These are phyloP conservation scores for Salix caprea DNA, from an alignment of 345 rosid species.

Conservation along the genomic window DNA sequence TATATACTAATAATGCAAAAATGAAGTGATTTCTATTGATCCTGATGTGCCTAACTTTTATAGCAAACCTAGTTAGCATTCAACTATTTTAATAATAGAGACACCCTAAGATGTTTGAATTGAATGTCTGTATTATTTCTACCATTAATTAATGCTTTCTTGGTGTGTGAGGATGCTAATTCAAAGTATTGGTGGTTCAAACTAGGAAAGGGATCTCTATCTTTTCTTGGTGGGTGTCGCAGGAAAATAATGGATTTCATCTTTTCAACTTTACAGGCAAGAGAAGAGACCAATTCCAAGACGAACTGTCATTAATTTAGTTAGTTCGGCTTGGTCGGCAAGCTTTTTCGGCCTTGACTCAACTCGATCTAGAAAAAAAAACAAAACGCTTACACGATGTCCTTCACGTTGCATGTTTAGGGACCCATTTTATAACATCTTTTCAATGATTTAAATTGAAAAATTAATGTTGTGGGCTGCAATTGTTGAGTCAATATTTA, in stretches of 20 bases:
- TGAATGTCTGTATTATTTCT: no score
- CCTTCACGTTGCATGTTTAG: background rate
- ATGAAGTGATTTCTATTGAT: background rate
- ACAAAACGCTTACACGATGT: background rate
- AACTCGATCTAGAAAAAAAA: background rate
- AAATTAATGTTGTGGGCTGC: background rate
- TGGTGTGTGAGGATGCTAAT: background rate
- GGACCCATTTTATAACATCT: background rate
- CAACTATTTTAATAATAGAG: constrained; percentile 8
- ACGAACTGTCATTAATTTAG: background rate
- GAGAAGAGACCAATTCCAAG: background rate
- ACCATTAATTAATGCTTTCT: background rate
- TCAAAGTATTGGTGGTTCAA: no score
- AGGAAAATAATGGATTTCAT: background rate
- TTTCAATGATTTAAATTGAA: background rate
- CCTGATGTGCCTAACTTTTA: constrained; percentile 22
- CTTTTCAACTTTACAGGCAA: constrained; percentile 5
- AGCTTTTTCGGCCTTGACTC: constrained; percentile 11
- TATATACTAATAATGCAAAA: background rate
- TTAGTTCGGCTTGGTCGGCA: constrained; percentile 10
- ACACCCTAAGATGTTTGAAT: background rate
- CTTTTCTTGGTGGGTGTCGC: background rate
- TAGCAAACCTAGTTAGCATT: constrained; percentile 15
- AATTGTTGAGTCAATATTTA: background rate
- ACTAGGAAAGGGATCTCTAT: no score